A percentile compares a stretch with the other conserved stretches of the same genome.
Conservation (phyloP, 768 basidiomycete species). For the Cyclocybe aegerita region DNA sequence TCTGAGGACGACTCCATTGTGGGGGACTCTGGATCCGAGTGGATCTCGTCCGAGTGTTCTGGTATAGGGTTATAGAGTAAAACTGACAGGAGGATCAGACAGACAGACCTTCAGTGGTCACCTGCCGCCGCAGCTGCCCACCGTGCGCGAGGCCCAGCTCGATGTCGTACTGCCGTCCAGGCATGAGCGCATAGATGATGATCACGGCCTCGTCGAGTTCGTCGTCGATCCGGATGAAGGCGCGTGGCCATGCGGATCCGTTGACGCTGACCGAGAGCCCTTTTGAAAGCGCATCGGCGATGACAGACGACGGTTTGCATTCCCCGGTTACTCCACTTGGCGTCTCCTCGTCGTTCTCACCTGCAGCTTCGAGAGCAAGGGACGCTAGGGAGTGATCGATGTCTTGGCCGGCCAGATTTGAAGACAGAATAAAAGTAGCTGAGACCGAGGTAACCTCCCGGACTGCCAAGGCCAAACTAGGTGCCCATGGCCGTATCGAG, state of each 20-base stretch:
- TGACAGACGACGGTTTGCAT: constrained; percentile 34
- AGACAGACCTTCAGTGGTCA: constrained; percentile 63
- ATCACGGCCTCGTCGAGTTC: constrained; percentile 85
- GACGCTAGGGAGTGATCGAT: constrained; percentile 43
- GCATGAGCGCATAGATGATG: constrained; percentile 86
- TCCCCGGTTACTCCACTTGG: constrained; percentile 3
- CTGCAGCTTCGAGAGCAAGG: constrained; percentile 34
- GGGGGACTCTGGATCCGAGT: constrained; percentile 34
- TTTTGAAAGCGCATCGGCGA: constrained; percentile 67
- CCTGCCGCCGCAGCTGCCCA: constrained; percentile 56
- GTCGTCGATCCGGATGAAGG: constrained; percentile 79
- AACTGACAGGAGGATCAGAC: neutral
- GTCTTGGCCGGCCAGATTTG: constrained; percentile 33
- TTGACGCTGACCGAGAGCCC: constrained; percentile 83
- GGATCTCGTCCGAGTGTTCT: constrained; percentile 29
- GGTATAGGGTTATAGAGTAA: constrained; percentile 8
- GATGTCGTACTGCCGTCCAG: constrained; percentile 88
- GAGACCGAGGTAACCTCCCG: constrained; percentile 86
- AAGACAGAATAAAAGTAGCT: constrained; percentile 74
- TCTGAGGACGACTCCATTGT: constrained; percentile 34
- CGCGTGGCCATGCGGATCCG: constrained; percentile 73
- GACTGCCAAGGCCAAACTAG: constrained; percentile 67
- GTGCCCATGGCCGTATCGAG: constrained; percentile 74
- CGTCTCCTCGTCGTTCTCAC: constrained; percentile 21
- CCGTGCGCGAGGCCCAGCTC: constrained; percentile 74